These are phyloP conservation scores for Protomyces macrosporus DNA, from an alignment of 1,139 yeast genomes.

Conservation along the genomic window DNA sequence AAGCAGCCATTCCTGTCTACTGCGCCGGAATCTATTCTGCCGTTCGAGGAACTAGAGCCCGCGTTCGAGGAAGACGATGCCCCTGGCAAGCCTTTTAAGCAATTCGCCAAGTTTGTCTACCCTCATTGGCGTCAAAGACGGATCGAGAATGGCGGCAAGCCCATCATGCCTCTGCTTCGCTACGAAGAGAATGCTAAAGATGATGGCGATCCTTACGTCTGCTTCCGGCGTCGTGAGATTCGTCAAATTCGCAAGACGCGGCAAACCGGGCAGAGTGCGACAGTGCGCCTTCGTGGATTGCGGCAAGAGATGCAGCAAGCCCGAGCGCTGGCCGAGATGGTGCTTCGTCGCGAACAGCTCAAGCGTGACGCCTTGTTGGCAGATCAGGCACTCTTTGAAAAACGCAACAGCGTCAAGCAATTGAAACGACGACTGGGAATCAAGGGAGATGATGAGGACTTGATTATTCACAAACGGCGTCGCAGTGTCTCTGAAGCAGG, in stretches of 20 bases:
- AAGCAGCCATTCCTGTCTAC: conserved; percentile 83
- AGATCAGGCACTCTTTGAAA: conserved; percentile 61
- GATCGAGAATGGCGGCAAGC: conserved; percentile 61
- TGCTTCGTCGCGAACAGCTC: conserved; percentile 68
- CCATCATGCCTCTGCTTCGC: conserved; percentile 67
- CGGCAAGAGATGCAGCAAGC: conserved; percentile 76
- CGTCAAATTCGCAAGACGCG: conserved; percentile 95
- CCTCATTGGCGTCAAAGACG: conserved; percentile 78
- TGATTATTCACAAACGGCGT: conserved; percentile 66
- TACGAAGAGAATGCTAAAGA: conserved; percentile 88
- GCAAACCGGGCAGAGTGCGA: conserved; percentile 85
- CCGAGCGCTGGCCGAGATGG: conserved; percentile 59
- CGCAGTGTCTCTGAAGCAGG: background rate
- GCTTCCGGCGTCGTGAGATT: conserved; percentile 92
- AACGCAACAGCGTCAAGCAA: conserved; percentile 64
- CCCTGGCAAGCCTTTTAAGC: conserved; percentile 46
- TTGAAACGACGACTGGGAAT: conserved; percentile 70
- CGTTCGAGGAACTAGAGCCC: conserved; percentile 60
- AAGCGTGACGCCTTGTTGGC: conserved; percentile 54
- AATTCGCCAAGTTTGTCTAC: conserved; percentile 65
- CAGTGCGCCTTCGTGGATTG: conserved; percentile 71
- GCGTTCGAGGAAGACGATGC: conserved; percentile 29
- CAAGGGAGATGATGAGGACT: conserved; percentile 78
- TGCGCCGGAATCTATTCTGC: conserved; percentile 60
- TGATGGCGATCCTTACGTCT: conserved; percentile 89